phyloP scores from a whole-genome alignment of 768 basidiomycete species.

The Leccinum fibrillosum region DNA sequence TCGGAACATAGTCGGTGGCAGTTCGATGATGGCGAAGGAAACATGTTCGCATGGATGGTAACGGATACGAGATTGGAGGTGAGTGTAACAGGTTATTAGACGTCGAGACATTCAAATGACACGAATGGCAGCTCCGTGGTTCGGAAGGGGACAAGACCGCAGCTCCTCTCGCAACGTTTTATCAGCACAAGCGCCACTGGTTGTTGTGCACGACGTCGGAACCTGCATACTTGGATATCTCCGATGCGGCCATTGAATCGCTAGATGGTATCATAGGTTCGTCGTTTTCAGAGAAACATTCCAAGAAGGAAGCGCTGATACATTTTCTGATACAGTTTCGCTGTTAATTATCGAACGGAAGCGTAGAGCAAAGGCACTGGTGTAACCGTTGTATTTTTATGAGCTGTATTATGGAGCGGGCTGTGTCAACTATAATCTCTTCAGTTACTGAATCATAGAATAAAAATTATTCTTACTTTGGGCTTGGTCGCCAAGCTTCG shows the following conservation, averaged over 20 bases:
- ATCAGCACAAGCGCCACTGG: conserved; percentile 33
- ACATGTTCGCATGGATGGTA: conserved; percentile 18
- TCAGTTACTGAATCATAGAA: conserved; percentile 6
- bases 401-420: neutral
- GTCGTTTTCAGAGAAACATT: conserved; percentile 5
- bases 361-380: conserved; percentile 17
- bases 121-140: conserved; percentile 23
- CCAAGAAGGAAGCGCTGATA: neutral
- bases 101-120: neutral
- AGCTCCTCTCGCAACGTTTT: conserved; percentile 33
- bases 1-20: conserved; percentile 18
- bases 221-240: conserved; percentile 36
- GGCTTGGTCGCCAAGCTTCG: conserved; percentile 57
- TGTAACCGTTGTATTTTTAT: conserved; percentile 1
- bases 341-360: conserved; percentile 31
- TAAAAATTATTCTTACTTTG: conserved; percentile 21
- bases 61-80: conserved; percentile 12
- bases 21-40: conserved; percentile 24
- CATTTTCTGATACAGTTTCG: conserved; percentile 24
- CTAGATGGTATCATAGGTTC: conserved; percentile 36
- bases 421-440: conserved; percentile 13
- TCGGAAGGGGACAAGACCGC: conserved; percentile 22
- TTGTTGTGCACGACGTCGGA: conserved; percentile 34
- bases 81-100: neutral
- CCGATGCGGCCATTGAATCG: conserved; percentile 29